Percentiles rank a stretch among this genome's conserved stretches.
Evolutionary conservation across 192 early-diverging fungal genomes (phyloP).

Genomic region (Jimgerdemannia lactiflua): DNA sequence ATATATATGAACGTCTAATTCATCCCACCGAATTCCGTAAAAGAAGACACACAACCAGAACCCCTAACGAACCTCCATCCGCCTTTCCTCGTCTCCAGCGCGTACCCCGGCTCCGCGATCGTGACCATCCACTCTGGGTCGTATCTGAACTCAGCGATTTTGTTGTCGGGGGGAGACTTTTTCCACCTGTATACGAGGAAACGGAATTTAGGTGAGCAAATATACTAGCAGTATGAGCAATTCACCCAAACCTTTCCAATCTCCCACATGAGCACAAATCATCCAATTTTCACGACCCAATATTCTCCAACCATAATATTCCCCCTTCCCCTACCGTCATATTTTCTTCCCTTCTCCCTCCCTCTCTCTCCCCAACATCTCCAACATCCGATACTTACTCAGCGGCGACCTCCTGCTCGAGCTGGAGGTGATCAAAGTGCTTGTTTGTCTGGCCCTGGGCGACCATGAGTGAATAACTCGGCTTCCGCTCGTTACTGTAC

Average conservation of each 20-base stretch:
- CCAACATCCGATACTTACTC: slow-evolving; percentile 25
- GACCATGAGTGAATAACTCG: slow-evolving; percentile 42
- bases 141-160: slow-evolving; percentile 49
- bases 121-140: slow-evolving; percentile 47
- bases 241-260: neutral
- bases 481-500: slow-evolving; percentile 48
- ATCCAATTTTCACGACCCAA: neutral
- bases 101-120: slow-evolving; percentile 51
- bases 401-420: slow-evolving; percentile 34
- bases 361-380: neutral
- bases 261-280: too few relatives aligned
- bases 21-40: neutral
- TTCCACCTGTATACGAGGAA: slow-evolving; percentile 39
- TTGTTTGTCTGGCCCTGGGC: slow-evolving; percentile 42
- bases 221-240: neutral
- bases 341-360: neutral
- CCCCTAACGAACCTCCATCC: slow-evolving; percentile 41
- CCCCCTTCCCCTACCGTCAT: neutral
- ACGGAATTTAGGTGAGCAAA: neutral
- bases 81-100: slow-evolving; percentile 39
- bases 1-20: neutral
- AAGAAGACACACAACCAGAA: neutral
- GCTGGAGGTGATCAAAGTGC: slow-evolving; percentile 52
- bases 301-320: neutral
- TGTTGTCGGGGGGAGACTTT: slow-evolving; percentile 41